Evolutionary conservation across 768 basidiomycete species (phyloP).

Genomic region (Hirschioporus abietinus): DNA sequence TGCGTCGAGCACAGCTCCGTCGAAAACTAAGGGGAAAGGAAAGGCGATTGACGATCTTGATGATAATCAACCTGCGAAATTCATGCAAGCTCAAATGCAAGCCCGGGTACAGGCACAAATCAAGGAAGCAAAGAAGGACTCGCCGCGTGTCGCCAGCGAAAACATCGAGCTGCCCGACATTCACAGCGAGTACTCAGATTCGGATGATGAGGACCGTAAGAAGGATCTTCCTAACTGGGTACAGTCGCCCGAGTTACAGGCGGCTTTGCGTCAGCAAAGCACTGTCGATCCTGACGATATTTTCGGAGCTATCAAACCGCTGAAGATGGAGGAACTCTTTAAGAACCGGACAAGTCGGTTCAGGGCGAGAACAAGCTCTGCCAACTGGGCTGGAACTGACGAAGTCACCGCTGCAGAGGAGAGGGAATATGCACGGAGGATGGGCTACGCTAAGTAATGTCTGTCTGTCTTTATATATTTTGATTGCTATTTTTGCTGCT

Average conservation of each 20-base stretch:
- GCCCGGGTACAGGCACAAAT: constrained; percentile 64
- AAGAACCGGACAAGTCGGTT: constrained; percentile 71
- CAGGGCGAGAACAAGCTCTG: constrained; percentile 86
- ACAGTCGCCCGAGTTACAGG: constrained; percentile 79
- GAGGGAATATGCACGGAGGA: constrained; percentile 78
- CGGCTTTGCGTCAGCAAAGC: constrained; percentile 76
- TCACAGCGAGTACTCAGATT: constrained; percentile 95
- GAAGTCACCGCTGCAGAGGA: constrained; percentile 80
- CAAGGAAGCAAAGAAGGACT: constrained; percentile 46
- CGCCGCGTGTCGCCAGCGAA: constrained; percentile 55
- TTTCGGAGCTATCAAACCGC: constrained; percentile 82
- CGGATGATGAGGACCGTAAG: constrained; percentile 81
- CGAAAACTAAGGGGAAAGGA: constrained; percentile 48
- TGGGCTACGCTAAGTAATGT: constrained; percentile 57
- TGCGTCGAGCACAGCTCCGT: constrained; percentile 28
- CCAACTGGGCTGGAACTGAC: constrained; percentile 96
- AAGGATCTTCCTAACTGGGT: constrained; percentile 83
- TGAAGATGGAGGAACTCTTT: constrained; percentile 95
- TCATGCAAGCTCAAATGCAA: constrained; percentile 65
- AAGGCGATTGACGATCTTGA: constrained; percentile 33
- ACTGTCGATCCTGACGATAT: constrained; percentile 88
- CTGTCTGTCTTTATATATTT: background rate
- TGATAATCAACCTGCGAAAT: constrained; percentile 53
- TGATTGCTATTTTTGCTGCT: background rate
- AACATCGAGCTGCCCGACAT: constrained; percentile 92